Base-by-base conservation (phyloP, 2,329 filamentous ascomycete species). In the Leptographium lundbergii region DNA sequence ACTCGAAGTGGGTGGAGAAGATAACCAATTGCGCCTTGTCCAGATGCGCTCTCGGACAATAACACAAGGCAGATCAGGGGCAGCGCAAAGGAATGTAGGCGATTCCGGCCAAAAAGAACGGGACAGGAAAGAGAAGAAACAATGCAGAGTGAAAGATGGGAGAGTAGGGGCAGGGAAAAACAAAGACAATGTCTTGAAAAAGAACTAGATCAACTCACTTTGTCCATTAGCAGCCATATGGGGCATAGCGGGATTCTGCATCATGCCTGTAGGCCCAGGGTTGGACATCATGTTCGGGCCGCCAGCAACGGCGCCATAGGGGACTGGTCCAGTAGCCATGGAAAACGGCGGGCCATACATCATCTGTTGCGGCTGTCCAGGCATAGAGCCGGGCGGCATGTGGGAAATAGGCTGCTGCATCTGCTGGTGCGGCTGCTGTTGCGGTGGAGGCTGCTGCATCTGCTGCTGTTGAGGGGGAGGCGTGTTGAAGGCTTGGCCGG, bases 321-420 rank as follows among this genome's bases (percentile, higher is more conserved):
- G 71, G 61, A 72, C 73, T 67, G 81, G 79, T 59, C 74, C 71
- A 58, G 71, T 73, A 5, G 60, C 56, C 78, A 83, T 81, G 66
- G 76, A 72, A 65, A 78, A 82, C 71, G 80, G 80, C 68, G 81
- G 79, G 60, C 75, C 73, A 68, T 80, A 84, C 79, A 83, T 82
- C 73, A 81, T 78, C 69, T 77, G 77, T 66, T 78, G 77, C 60
- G 71, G 72, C 64, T 73, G 72, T 57, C 66, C 69, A 68, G 73
- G 70, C 64, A 69, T 69, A 59, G 69, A 68, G 63, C 72, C 73
- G 63, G 73, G 74, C 68, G 77, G 76, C 70, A 76, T 69, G 66
- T 73, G 75, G 69, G 70, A 69, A 65, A 72, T 29, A 9, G 39
- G 52, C 42, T 39, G 57, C 25, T 54, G 57, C 10, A 10, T 27